Conservation (phyloP, 495 filamentous ascomycete species). For the Daldinia concentrica region DNA sequence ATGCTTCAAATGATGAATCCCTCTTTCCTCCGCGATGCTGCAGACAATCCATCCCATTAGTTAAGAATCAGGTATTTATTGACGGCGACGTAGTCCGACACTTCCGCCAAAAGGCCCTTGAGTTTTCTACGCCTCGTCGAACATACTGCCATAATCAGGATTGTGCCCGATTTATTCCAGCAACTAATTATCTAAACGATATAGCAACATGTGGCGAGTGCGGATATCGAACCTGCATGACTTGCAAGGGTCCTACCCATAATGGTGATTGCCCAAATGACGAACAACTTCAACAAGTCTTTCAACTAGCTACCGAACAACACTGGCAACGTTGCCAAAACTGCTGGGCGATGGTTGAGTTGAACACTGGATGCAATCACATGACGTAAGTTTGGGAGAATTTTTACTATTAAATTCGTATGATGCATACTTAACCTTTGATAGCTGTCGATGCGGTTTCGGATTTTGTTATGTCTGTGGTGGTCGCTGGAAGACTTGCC, state of each 20-base stretch:
- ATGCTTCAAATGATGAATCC: conserved; percentile 56
- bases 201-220: conserved; percentile 57
- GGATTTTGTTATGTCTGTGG: conserved; percentile 70
- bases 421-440: conserved; percentile 15
- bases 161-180: conserved; percentile 59
- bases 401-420: background rate
- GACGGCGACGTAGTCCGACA: conserved; percentile 33
- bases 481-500: conserved; percentile 59
- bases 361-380: conserved; percentile 81
- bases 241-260: conserved; percentile 59
- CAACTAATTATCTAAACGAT: conserved; percentile 43
- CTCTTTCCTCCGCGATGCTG: conserved; percentile 66
- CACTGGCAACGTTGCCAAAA: conserved; percentile 79
- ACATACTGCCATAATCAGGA: conserved; percentile 58
- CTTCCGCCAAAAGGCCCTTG: conserved; percentile 54
- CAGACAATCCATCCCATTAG: conserved; percentile 50
- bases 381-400: conserved; percentile 66
- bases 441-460: conserved; percentile 61
- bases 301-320: conserved; percentile 70
- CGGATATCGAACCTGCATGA: conserved; percentile 51
- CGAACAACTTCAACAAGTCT: conserved; percentile 67
- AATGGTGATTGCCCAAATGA: conserved; percentile 73
- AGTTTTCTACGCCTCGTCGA: conserved; percentile 55
- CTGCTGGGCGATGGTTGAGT: conserved; percentile 75
- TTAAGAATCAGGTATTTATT: conserved; percentile 46